phyloP scores from a whole-genome alignment of 2,329 filamentous ascomycete species.

The Sporothrix brasiliensis region DNA sequence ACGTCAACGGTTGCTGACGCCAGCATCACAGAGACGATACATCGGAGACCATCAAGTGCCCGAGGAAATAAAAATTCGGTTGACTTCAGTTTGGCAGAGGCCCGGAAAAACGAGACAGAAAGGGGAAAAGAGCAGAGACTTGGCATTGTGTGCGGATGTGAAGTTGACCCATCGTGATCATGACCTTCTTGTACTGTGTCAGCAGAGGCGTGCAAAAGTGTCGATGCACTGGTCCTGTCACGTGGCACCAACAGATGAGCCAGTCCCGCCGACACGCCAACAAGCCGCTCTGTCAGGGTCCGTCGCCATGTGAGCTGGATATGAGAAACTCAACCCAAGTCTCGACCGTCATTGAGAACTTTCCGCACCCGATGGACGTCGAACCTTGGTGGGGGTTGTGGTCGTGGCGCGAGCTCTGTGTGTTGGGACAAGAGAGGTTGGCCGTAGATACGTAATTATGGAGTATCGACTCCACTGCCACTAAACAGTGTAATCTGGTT shows the following conservation, averaged over 20 bases:
- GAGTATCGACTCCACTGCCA: background rate
- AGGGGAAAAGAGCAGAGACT: too few relatives aligned
- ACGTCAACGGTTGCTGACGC: slow-evolving; percentile 4
- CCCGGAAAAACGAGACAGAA: background rate
- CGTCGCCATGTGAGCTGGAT: background rate
- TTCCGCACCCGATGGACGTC: too few relatives aligned
- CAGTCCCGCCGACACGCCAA: background rate
- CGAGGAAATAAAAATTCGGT: background rate
- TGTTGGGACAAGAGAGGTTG: background rate
- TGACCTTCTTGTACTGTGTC: background rate
- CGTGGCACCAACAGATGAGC: background rate
- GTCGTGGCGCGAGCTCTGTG: too few relatives aligned
- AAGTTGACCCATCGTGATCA: too few relatives aligned
- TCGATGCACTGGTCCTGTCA: background rate
- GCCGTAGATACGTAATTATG: too few relatives aligned
- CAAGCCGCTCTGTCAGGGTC: background rate
- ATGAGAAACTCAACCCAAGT: too few relatives aligned
- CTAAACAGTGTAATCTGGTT: slow-evolving; percentile 24
- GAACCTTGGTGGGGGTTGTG: too few relatives aligned
- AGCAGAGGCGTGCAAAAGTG: background rate
- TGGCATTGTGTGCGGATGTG: too few relatives aligned
- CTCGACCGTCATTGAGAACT: too few relatives aligned
- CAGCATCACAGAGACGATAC: background rate
- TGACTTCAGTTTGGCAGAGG: background rate
- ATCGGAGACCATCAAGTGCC: background rate